Conservation (phyloP, 1,284 basidiomycete species). For the Uromyces viciae-fabae region DNA sequence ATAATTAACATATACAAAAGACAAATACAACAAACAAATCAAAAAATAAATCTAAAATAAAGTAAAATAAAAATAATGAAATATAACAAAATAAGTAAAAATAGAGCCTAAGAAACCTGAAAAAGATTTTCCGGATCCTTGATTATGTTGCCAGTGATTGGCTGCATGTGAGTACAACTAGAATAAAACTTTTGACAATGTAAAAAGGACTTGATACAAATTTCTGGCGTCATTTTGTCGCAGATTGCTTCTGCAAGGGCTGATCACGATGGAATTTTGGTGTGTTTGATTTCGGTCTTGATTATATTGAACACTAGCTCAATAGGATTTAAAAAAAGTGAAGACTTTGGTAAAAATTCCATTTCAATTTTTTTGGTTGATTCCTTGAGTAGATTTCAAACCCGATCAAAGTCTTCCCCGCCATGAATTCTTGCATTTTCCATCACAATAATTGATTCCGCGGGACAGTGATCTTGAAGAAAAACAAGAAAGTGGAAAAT, state of each 20-base stretch:
- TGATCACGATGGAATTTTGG: background rate
- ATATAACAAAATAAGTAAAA: too few species aligned
- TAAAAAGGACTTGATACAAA: background rate
- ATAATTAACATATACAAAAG: too few species aligned
- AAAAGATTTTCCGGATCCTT: too few species aligned
- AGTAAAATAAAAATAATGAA: too few species aligned
- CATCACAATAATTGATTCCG: background rate
- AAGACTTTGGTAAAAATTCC: background rate
- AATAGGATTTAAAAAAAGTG: background rate
- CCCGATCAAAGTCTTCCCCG: background rate
- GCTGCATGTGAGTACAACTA: background rate
- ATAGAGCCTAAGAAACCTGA: too few species aligned
- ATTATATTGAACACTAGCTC: background rate
- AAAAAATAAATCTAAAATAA: too few species aligned
- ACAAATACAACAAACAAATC: too few species aligned
- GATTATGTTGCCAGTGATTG: background rate
- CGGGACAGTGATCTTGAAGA: background rate
- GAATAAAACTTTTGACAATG: background rate
- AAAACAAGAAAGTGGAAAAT: background rate
- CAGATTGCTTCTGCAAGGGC: background rate
- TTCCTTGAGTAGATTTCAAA: background rate
- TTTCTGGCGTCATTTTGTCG: background rate
- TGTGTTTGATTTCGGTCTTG: background rate
- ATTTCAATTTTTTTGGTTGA: background rate
- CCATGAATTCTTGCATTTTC: background rate